Conservation (phyloP, 352 stramenopile genomes). For the Pythium guiyangense region DNA sequence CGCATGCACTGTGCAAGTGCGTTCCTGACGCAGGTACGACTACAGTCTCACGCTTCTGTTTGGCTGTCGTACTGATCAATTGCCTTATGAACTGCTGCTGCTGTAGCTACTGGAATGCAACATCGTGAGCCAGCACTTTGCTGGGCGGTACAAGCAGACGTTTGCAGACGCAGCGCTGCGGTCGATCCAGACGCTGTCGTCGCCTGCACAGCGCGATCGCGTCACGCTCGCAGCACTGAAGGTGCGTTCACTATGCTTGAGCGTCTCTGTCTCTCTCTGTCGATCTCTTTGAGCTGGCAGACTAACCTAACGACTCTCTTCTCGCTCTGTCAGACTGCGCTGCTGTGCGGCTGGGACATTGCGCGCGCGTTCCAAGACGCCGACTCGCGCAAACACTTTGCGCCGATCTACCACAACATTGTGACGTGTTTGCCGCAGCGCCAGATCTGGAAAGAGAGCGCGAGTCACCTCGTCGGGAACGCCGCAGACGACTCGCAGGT, state of each 20-base stretch:
- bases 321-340: constrained; percentile 20
- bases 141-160: constrained; percentile 4
- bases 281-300: neutral
- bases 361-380: constrained; percentile 30
- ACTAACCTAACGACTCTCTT: neutral
- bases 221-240: constrained; percentile 16
- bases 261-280: constrained; percentile 14
- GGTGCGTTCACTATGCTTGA: constrained; percentile 14
- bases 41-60: neutral
- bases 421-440: constrained; percentile 33
- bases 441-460: constrained; percentile 37
- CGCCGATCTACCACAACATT: constrained; percentile 39
- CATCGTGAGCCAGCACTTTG: neutral
- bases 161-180: constrained; percentile 10
- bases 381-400: constrained; percentile 22
- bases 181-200: constrained; percentile 4
- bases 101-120: constrained; percentile 10
- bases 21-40: constrained; percentile 12
- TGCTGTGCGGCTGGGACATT: constrained; percentile 45
- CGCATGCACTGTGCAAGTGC: constrained; percentile 4
- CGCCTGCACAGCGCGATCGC: constrained; percentile 6
- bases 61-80: neutral
- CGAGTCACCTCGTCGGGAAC: constrained; percentile 20
- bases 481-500: constrained; percentile 27
- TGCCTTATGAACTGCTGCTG: no score